Conservation (phyloP, 208 protist species). For the Blechomonas ayalai region DNA sequence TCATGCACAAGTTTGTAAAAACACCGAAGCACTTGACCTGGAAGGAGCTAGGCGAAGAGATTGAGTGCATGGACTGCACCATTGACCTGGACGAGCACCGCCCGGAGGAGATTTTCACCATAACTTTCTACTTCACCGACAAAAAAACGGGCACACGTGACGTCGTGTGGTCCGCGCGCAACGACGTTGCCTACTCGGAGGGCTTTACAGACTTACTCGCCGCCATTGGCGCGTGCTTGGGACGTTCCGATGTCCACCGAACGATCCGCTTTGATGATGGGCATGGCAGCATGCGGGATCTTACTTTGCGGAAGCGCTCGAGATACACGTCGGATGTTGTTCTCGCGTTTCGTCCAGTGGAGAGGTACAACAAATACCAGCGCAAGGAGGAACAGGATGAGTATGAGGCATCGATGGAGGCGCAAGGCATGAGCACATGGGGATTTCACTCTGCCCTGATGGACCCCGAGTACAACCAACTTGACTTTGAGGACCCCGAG, state of each 20-base stretch:
- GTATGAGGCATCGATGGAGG: conserved; percentile 60
- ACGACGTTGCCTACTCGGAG: conserved; percentile 79
- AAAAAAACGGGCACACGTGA: conserved; percentile 71
- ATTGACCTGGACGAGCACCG: conserved; percentile 84
- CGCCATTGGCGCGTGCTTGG: conserved; percentile 73
- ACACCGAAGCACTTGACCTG: conserved; percentile 85
- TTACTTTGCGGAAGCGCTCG: conserved; percentile 76
- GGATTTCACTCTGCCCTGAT: conserved; percentile 80
- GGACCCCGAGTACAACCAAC: conserved; percentile 75
- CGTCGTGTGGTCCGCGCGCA: conserved; percentile 61
- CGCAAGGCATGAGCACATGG: conserved; percentile 78
- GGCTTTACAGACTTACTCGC: conserved; percentile 83
- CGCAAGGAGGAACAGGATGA: conserved; percentile 72
- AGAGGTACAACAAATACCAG: conserved; percentile 77
- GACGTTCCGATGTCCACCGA: conserved; percentile 74
- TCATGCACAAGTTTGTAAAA: conserved; percentile 80
- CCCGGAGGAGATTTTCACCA: conserved; percentile 84
- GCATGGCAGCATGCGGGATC: conserved; percentile 52
- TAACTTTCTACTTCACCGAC: conserved; percentile 76
- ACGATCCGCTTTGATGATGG: conserved; percentile 88
- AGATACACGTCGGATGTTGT: conserved; percentile 82
- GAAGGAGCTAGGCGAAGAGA: conserved; percentile 81
- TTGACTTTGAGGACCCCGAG: conserved; percentile 76
- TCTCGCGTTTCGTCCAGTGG: conserved; percentile 68
- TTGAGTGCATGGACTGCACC: conserved; percentile 84